A percentile compares a stretch with the other conserved stretches of the same genome.
Conservation (phyloP, 306 rosid species). For the Prunus dulcis region DNA sequence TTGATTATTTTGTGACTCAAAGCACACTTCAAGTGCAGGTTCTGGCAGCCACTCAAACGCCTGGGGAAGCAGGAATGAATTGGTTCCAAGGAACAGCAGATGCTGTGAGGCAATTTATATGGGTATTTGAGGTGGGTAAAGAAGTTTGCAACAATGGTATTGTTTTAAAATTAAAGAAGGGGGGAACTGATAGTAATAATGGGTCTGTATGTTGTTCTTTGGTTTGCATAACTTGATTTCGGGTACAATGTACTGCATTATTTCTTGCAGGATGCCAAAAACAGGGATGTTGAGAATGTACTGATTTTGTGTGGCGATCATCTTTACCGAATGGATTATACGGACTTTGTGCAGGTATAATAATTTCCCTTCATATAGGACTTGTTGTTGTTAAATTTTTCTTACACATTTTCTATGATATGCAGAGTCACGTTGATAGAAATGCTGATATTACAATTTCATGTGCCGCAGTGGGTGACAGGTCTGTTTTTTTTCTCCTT, state of each 20-base stretch:
- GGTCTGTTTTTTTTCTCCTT: constrained; percentile 47
- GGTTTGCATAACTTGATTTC: constrained; percentile 6
- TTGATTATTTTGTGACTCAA: background rate
- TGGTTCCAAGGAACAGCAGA: constrained; percentile 67
- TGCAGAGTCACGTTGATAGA: constrained; percentile 74
- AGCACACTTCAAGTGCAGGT: constrained; percentile 25
- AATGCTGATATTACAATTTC: constrained; percentile 80
- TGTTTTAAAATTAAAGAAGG: background rate
- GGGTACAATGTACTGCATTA: constrained; percentile 5
- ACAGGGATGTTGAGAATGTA: constrained; percentile 70
- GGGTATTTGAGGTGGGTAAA: constrained; percentile 46
- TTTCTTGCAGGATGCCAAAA: constrained; percentile 70
- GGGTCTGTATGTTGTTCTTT: background rate
- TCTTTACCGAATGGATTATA: constrained; percentile 90
- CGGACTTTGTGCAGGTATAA: constrained; percentile 83
- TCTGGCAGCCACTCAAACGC: constrained; percentile 51
- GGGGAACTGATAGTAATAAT: background rate
- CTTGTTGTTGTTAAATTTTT: constrained; percentile 12
- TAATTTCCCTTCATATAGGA: background rate
- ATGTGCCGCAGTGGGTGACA: constrained; percentile 60
- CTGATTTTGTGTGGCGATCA: constrained; percentile 91
- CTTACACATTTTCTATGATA: constrained; percentile 25
- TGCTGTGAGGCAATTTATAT: constrained; percentile 49
- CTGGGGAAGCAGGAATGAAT: constrained; percentile 48
- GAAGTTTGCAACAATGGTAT: background rate